phyloP scores from a whole-genome alignment of 1,284 basidiomycete genomes.

The Polyporus tsugae region DNA sequence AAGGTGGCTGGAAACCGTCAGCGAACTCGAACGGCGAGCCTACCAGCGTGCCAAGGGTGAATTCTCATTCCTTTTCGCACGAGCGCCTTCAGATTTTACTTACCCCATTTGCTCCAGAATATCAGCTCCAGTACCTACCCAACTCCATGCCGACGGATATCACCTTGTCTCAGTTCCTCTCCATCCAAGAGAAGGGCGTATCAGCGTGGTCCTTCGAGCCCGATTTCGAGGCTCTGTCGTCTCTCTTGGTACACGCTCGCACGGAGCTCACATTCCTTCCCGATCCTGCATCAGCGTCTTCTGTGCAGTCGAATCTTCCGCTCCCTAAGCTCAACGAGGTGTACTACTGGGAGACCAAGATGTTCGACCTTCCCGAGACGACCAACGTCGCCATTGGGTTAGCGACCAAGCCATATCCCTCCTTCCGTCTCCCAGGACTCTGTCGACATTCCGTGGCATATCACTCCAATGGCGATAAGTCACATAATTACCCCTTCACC shows the following conservation, averaged over 20 bases:
- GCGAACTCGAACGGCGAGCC: conserved; percentile 72
- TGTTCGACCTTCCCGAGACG: conserved; percentile 90
- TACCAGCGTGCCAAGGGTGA: conserved; percentile 91
- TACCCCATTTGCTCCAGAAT: conserved; percentile 62
- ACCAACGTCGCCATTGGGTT: conserved; percentile 90
- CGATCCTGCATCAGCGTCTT: conserved; percentile 92
- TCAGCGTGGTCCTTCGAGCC: conserved; percentile 98
- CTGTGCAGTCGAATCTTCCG: conserved; percentile 94
- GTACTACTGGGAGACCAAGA: conserved; percentile 98
- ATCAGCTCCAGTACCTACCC: conserved; percentile 90
- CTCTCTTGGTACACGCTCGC: conserved; percentile 89
- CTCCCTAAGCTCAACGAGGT: conserved; percentile 96
- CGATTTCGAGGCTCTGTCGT: conserved; percentile 93
- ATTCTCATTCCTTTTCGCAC: conserved; percentile 37
- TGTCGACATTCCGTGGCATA: conserved; percentile 95
- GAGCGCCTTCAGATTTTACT: conserved; percentile 8
- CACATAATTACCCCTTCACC: conserved; percentile 97
- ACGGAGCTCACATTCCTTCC: conserved; percentile 97
- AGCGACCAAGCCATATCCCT: conserved; percentile 94
- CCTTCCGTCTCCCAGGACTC: conserved; percentile 90
- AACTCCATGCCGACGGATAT: conserved; percentile 95
- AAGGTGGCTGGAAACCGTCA: conserved; percentile 90
- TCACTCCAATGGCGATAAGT: conserved; percentile 97
- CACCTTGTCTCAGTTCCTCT: conserved; percentile 95
- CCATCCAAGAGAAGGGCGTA: conserved; percentile 97